A percentile compares a stretch with the other conserved stretches of the same genome.
These are phyloP conservation scores for Termitomyces sp. DNA, from an alignment of 768 basidiomycete genomes.

Conservation along the genomic window DNA sequence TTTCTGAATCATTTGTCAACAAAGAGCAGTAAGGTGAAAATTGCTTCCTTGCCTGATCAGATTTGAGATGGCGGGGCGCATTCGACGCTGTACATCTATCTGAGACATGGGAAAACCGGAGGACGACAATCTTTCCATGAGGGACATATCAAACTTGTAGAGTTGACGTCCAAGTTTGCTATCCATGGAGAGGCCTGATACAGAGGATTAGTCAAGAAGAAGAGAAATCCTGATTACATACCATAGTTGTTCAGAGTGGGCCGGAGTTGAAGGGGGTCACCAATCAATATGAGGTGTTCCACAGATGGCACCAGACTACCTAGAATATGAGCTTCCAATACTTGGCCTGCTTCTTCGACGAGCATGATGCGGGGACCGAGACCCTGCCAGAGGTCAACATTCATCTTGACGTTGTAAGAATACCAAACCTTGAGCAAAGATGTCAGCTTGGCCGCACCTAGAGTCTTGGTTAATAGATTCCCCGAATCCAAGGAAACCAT, in stretches of 20 bases:
- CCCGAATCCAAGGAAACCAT: background rate
- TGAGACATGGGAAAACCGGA: conserved; percentile 62
- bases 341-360: conserved; percentile 82
- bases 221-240: conserved; percentile 23
- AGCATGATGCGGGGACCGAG: conserved; percentile 58
- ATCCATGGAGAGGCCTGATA: conserved; percentile 64
- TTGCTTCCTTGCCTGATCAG: conserved; percentile 43
- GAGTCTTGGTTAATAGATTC: background rate
- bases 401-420: background rate
- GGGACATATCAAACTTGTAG: conserved; percentile 66
- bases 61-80: conserved; percentile 67
- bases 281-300: conserved; percentile 76
- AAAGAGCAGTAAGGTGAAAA: background rate
- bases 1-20: conserved; percentile 28
- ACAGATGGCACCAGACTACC: conserved; percentile 60
- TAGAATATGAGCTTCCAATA: conserved; percentile 74
- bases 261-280: conserved; percentile 74
- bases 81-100: conserved; percentile 69
- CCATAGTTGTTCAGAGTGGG: conserved; percentile 63
- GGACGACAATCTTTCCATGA: conserved; percentile 69
- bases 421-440: conserved; percentile 48
- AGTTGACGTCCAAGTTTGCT: conserved; percentile 48
- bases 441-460: conserved; percentile 67
- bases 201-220: background rate
- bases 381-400: conserved; percentile 34